Evolutionary conservation across 2,329 filamentous ascomycete genomes (phyloP), one percentile per base, ranked within the genome.

Genomic region (Trichoderma breve): DNA sequence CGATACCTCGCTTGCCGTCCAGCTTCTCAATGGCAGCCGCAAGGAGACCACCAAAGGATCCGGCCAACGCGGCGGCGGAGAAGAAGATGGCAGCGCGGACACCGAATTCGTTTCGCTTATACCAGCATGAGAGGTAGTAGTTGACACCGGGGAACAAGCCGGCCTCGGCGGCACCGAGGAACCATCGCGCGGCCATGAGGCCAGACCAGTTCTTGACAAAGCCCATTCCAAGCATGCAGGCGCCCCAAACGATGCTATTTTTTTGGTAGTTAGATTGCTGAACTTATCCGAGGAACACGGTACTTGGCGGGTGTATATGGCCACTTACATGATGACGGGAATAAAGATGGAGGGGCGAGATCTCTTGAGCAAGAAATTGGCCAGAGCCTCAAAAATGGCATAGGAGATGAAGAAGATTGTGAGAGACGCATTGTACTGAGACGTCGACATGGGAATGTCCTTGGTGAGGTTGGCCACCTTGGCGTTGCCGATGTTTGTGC

Each of bases 331-430:
- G 78, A 97, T 97, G 36, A 87, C 83, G 2, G 94, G 92, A 70
- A 97, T 89, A 78, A 97, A 97, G 68, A 95, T 82, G 51, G 91
- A 93, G 0, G 94, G 94, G 1, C 90, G 87, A 73, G 93, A 83
- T 21, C 86, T 87, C 82, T 97, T 97, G 72, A 97, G 89, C 28
- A 97, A 81, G 61, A 95, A 84, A 79, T 97, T 97, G 73, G 93
- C 94, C 57, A 94, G 76, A 0, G 90, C 89, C 79, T 96, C 93
- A 74, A 93, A 94, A 39, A 94, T 81, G 2, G 92, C 87, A 79
- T 97, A 97, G 0, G 92, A 94, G 64, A 97, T 86, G 83, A 97
- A 97, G 83, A 97, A 97, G 76, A 97, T 91, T 39, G 92, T 93
- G 8, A 97, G 85, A 0, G 90, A 88, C 26, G 88, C 85, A 79